Evolutionary conservation across 139 green algal genomes (phyloP).

Genomic region (Gonium pectorale): DNA sequence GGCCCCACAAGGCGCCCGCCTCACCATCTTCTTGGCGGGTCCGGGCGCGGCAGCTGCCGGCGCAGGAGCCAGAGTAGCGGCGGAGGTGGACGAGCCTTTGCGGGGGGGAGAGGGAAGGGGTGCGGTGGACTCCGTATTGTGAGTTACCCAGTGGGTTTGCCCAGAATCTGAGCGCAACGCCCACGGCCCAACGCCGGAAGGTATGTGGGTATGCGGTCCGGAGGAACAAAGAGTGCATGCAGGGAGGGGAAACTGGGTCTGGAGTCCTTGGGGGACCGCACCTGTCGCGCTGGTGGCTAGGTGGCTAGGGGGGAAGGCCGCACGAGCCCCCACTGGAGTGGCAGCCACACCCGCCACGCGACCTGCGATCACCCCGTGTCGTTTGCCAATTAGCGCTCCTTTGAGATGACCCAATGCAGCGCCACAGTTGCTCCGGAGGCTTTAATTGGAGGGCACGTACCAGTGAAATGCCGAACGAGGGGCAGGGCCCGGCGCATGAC

Average conservation of each 20-base stretch:
- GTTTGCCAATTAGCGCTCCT: background rate
- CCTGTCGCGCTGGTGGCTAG: background rate
- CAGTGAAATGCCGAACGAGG: slow-evolving; percentile 32
- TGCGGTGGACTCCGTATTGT: no score
- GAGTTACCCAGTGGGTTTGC: no score
- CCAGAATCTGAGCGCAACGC: no score
- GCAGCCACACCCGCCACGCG: slow-evolving; percentile 5
- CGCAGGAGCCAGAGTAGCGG: slow-evolving; percentile 15
- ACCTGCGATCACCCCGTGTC: background rate
- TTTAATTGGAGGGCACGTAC: background rate
- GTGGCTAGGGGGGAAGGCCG: background rate
- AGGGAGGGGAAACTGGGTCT: background rate
- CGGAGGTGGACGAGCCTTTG: background rate
- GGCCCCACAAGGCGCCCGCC: no score
- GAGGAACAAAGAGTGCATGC: background rate
- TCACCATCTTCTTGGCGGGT: slow-evolving; percentile 33
- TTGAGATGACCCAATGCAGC: background rate
- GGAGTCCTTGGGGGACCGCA: background rate
- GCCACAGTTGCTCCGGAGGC: background rate
- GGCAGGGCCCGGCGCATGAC: slow-evolving; percentile 8
- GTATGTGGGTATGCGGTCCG: background rate
- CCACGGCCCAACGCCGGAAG: no score
- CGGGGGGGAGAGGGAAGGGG: background rate
- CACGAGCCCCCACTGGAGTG: background rate
- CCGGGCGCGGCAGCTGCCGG: background rate